Evolutionary conservation across 306 rosid genomes (phyloP).

Genomic region (Trifolium fragiferum): DNA sequence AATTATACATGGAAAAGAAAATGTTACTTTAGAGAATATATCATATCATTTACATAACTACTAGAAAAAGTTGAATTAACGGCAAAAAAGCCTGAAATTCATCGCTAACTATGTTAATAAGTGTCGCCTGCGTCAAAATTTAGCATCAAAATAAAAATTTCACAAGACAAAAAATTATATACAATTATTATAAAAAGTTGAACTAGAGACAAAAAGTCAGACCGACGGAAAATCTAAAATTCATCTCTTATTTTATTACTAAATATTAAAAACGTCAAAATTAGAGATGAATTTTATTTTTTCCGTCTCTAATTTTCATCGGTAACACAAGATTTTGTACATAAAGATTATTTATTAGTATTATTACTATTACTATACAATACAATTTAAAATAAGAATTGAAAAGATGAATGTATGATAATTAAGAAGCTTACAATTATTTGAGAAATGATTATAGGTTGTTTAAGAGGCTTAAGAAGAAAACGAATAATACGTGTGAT

Average conservation of each 20-base stretch:
- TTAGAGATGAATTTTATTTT: no score
- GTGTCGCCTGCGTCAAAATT: no score
- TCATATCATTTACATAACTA: neutral
- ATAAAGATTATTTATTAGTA: no score
- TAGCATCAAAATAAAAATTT: no score
- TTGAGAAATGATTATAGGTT: conserved; percentile 70
- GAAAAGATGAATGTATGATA: neutral
- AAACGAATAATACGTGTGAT: conserved; percentile 50
- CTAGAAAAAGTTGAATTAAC: neutral
- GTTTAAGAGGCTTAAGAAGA: conserved; percentile 71
- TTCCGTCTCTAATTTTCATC: neutral
- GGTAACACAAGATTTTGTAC: neutral
- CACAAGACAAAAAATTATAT: no score
- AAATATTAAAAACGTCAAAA: no score
- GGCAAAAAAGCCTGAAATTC: neutral
- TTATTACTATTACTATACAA: no score
- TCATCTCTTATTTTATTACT: neutral
- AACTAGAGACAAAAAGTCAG: neutral
- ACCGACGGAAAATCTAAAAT: neutral
- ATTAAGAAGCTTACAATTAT: conserved; percentile 59
- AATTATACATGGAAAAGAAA: conserved; percentile 20
- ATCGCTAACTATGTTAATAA: no score
- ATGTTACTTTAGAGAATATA: neutral
- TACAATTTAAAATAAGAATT: no score
- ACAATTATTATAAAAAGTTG: no score